phyloP scores from a whole-genome alignment of 2,329 filamentous ascomycete species.

The Metarhizium robertsii region DNA sequence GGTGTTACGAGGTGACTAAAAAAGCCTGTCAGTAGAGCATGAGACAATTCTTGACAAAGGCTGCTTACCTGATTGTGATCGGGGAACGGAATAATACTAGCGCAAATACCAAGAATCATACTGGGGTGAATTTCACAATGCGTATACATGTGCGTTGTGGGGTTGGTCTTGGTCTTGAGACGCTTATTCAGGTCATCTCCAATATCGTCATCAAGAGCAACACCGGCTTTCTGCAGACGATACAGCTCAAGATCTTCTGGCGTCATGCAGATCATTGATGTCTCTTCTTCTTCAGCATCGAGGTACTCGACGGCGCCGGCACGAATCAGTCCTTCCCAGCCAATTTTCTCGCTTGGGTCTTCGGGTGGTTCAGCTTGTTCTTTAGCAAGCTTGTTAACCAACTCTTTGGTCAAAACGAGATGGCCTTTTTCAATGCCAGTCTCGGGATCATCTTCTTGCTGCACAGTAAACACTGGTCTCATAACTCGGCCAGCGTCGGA shows the following conservation, averaged over 20 bases:
- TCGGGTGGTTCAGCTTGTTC: constrained; percentile 58
- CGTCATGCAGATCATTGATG: constrained; percentile 98
- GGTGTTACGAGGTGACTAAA: constrained; percentile 88
- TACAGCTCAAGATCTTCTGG: constrained; percentile 85
- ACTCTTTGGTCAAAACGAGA: constrained; percentile 76
- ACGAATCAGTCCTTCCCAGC: constrained; percentile 80
- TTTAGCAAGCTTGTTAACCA: constrained; percentile 64
- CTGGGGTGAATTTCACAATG: constrained; percentile 99
- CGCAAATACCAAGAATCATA: constrained; percentile 97
- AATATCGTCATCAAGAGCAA: constrained; percentile 51
- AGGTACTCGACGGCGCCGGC: constrained; percentile 89
- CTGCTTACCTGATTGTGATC: constrained; percentile 80
- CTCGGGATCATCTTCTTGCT: constrained; percentile 72
- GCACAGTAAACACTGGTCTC: constrained; percentile 86
- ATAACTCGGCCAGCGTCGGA: constrained; percentile 94
- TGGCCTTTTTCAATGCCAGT: constrained; percentile 50
- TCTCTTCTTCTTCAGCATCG: constrained; percentile 97
- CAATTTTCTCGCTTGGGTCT: constrained; percentile 56
- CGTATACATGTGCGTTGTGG: constrained; percentile 84
- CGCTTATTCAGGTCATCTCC: constrained; percentile 68
- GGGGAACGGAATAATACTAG: constrained; percentile 98
- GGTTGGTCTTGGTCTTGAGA: constrained; percentile 80
- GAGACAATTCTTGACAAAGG: not conserved
- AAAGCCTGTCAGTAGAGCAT: constrained; percentile 20
- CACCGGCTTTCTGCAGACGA: constrained; percentile 58